Conservation (phyloP, 768 basidiomycete species). For the Boletus sensibilis region DNA sequence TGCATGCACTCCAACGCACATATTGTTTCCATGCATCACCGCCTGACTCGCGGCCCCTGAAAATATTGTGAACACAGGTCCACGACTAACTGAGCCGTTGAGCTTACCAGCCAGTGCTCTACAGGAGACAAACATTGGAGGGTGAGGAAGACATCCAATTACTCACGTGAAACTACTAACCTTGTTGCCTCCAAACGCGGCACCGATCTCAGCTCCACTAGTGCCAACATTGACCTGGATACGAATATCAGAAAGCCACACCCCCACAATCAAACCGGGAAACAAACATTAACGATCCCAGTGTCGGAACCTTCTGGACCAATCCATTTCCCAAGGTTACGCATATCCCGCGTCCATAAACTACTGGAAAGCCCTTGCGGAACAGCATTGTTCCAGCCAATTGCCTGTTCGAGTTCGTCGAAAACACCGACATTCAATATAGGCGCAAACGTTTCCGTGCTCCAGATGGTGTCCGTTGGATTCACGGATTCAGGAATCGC, state of each 20-base stretch:
- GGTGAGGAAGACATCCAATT: constrained; percentile 14
- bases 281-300: constrained; percentile 86
- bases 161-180: constrained; percentile 35
- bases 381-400: constrained; percentile 87
- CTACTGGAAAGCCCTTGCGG: constrained; percentile 90
- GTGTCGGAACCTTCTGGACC: constrained; percentile 86
- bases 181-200: constrained; percentile 95
- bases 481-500: constrained; percentile 62
- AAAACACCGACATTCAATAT: constrained; percentile 85
- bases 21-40: constrained; percentile 99
- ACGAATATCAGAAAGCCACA: constrained; percentile 4
- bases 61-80: constrained; percentile 22
- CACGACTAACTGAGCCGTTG: constrained; percentile 4
- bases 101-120: constrained; percentile 83
- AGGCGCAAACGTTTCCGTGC: constrained; percentile 84
- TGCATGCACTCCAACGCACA: constrained; percentile 89
- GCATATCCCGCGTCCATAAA: constrained; percentile 84
- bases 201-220: constrained; percentile 73
- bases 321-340: constrained; percentile 88
- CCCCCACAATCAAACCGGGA: neutral
- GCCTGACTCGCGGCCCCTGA: constrained; percentile 92
- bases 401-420: constrained; percentile 82
- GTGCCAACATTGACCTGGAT: constrained; percentile 63
- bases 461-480: constrained; percentile 62
- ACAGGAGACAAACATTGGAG: constrained; percentile 15